phyloP scores from a whole-genome alignment of 768 basidiomycete genomes.

The Pleurotus eryngii region DNA sequence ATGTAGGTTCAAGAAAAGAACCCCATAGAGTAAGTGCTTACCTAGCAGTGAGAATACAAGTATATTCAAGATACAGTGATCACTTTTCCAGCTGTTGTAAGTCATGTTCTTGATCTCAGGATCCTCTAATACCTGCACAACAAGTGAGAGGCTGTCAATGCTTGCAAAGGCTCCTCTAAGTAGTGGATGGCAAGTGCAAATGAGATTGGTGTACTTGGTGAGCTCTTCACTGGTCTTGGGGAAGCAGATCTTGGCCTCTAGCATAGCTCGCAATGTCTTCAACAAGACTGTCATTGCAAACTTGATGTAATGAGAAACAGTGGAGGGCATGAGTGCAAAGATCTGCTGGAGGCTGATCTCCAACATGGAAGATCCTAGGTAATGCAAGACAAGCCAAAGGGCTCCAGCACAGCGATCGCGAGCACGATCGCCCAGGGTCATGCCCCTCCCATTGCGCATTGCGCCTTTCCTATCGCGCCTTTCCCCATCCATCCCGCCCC shows the following conservation, averaged over 20 bases:
- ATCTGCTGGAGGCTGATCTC: conserved; percentile 39
- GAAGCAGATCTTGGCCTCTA: conserved; percentile 26
- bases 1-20: too few relatives aligned
- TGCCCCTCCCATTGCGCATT: too few relatives aligned
- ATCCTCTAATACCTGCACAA: conserved; percentile 30
- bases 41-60: conserved; percentile 26
- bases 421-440: too few relatives aligned
- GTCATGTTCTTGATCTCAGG: conserved; percentile 39
- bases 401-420: too few relatives aligned
- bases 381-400: conserved; percentile 39
- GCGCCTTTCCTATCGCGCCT: too few relatives aligned
- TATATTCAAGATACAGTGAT: conserved; percentile 34
- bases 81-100: conserved; percentile 41
- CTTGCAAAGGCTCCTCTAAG: conserved; percentile 36
- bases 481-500: too few relatives aligned
- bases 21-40: conserved; percentile 5
- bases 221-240: conserved; percentile 24
- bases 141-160: conserved; percentile 38
- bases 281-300: conserved; percentile 32
- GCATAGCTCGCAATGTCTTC: conserved; percentile 21
- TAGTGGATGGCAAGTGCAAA: conserved; percentile 26
- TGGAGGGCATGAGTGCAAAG: conserved; percentile 39
- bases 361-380: conserved; percentile 37
- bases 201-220: conserved; percentile 19
- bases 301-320: conserved; percentile 30